These are phyloP conservation scores for Peziza echinospora DNA, from an alignment of 495 filamentous ascomycete species.

Conservation along the genomic window DNA sequence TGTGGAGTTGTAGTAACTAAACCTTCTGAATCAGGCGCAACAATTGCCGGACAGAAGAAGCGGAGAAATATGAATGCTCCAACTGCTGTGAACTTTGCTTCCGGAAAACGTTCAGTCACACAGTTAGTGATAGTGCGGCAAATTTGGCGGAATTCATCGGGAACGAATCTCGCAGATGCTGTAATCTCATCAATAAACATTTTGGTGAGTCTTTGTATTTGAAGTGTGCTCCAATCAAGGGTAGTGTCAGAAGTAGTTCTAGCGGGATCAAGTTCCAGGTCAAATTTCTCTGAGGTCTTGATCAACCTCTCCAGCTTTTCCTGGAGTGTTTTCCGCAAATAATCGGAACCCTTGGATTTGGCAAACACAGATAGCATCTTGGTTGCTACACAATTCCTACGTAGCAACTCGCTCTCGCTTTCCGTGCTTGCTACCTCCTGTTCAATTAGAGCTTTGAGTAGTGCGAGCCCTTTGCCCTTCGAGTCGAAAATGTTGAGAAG, in stretches of 20 bases:
- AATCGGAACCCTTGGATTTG: constrained; percentile 42
- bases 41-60: constrained; percentile 49
- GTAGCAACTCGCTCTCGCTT: constrained; percentile 39
- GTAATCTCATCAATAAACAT: constrained; percentile 47
- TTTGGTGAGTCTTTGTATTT: constrained; percentile 37
- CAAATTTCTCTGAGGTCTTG: constrained; percentile 35
- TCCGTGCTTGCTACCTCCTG: constrained; percentile 42
- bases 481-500: constrained; percentile 46
- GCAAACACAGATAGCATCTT: constrained; percentile 48
- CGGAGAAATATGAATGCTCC: constrained; percentile 47
- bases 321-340: constrained; percentile 40
- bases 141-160: constrained; percentile 39
- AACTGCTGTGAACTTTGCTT: constrained; percentile 49
- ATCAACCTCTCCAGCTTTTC: constrained; percentile 39
- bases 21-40: constrained; percentile 42
- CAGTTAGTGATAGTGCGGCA: constrained; percentile 39
- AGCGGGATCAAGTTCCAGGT: constrained; percentile 41
- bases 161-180: constrained; percentile 34
- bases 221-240: constrained; percentile 35
- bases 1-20: constrained; percentile 34
- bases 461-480: constrained; percentile 33
- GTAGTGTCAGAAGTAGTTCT: constrained; percentile 34
- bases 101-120: constrained; percentile 36
- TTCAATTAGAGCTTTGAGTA: constrained; percentile 41
- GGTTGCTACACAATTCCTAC: constrained; percentile 42